Evolutionary conservation across 2,329 filamentous ascomycete species (phyloP).

Genomic region (Plenodomus tracheiphilus): DNA sequence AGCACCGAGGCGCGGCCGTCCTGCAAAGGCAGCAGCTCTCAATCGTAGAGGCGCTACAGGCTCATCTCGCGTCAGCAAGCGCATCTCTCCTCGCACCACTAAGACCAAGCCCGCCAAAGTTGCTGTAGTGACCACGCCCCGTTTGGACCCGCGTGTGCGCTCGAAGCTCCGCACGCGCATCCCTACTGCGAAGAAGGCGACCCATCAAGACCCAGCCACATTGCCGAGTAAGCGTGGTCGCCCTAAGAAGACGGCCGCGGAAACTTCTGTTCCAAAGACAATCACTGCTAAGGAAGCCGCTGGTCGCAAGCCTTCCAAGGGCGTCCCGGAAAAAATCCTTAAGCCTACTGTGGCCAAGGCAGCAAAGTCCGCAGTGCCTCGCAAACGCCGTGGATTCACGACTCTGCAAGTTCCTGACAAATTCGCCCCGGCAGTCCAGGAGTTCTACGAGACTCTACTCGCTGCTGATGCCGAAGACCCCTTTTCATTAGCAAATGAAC

Average conservation of each 20-base stretch:
- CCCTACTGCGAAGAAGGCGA: conserved; percentile 15
- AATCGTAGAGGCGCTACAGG: conserved; percentile 20
- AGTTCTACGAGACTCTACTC: conserved; percentile 4
- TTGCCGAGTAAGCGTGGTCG: conserved; percentile 20
- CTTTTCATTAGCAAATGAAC: too few species aligned
- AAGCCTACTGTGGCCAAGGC: not conserved
- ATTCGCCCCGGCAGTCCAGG: conserved; percentile 7
- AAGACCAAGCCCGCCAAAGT: conserved; percentile 3
- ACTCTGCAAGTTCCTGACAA: conserved; percentile 32
- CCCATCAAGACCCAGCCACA: conserved; percentile 1
- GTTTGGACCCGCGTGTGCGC: conserved; percentile 23
- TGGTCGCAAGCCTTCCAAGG: conserved; percentile 13
- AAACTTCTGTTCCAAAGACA: conserved; percentile 10
- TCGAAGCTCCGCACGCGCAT: conserved; percentile 24
- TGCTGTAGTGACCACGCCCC: conserved; percentile 7
- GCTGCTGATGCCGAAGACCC: conserved; percentile 1
- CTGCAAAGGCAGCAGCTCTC: conserved; percentile 9
- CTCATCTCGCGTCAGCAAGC: conserved; percentile 28
- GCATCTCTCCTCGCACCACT: conserved; percentile 9
- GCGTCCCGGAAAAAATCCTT: conserved; percentile 7
- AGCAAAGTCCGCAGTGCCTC: conserved; percentile 14
- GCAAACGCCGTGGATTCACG: conserved; percentile 32
- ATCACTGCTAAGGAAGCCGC: not conserved
- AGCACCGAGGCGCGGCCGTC: conserved; percentile 19
- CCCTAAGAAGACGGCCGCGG: conserved; percentile 16